Evolutionary conservation across 1,284 basidiomycete species (phyloP).

Genomic region (Lentinula novae-zelandiae): DNA sequence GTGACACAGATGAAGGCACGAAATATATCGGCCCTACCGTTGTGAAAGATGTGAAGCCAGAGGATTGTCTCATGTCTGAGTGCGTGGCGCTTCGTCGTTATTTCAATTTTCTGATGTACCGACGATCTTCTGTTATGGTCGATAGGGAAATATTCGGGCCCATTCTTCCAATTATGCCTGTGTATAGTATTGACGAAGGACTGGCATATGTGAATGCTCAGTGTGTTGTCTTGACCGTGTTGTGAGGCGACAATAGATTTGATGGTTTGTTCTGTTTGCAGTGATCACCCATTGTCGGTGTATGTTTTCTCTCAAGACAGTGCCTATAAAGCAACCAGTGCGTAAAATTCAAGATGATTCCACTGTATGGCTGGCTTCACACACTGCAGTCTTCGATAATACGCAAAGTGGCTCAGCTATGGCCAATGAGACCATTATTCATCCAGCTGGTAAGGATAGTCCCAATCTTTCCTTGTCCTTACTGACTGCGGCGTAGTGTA

Average conservation of each 20-base stretch:
- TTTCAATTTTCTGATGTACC: neutral
- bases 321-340: constrained; percentile 60
- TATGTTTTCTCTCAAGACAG: constrained; percentile 72
- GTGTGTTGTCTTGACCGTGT: constrained; percentile 29
- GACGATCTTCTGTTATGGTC: neutral
- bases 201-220: constrained; percentile 65
- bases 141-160: constrained; percentile 73
- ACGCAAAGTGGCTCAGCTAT: constrained; percentile 65
- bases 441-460: constrained; percentile 41
- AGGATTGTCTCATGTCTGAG: constrained; percentile 78
- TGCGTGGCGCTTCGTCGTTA: constrained; percentile 29
- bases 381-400: constrained; percentile 51
- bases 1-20: constrained; percentile 54
- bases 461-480: neutral
- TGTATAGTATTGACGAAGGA: constrained; percentile 69
- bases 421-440: constrained; percentile 66
- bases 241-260: neutral
- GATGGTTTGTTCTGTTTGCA: constrained; percentile 20
- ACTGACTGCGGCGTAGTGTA: constrained; percentile 33
- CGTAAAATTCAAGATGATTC: neutral
- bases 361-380: neutral
- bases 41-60: constrained; percentile 55
- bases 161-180: constrained; percentile 73
- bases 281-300: constrained; percentile 73
- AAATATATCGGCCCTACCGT: constrained; percentile 69